Evolutionary conservation across 345 rosid genomes (phyloP), one percentile per base, ranked within the genome.

Genomic region (Isatis tinctoria): DNA sequence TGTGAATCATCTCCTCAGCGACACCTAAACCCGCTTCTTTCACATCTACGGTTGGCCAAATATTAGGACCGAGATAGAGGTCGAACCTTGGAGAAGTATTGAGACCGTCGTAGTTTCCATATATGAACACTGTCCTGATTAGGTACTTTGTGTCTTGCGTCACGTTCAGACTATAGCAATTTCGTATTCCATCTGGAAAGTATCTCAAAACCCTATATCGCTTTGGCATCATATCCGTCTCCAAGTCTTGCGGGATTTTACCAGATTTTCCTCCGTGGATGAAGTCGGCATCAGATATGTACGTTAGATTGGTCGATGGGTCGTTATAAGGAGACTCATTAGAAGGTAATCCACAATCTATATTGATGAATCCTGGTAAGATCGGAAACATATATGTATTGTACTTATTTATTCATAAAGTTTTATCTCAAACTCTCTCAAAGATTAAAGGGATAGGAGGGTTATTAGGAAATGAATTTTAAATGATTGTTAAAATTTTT

Each of bases 21-120:
- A 16, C 14, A 0, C 1, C 2, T 13, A 1, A 27, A 52, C 47
- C 81, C 11, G 74, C 27, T 2, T 4, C 30, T 18, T 7, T 8
- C 0, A 83, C 12, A 32, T 27, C 67, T 22, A 84, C 28, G 0
- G 81, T 45, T 16, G 0, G 37, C 89, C 87, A 87, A 11, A 51
- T 52, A 33, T 85, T 83, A 6, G 80, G 81, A 33, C 86, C 92
- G 0, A 86, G 43, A 67, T 80, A 48, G 1, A 87, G 36, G 39
- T 84, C 87, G 1, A 84, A 86, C 16, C 33, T 26, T 24, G 84
- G 86, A 2, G 37, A 0, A 18, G 3, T 32, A 18, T 71, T 49
- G 32, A 41, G 64, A 10, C 45, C 73, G 58, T 85, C 88, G 53
- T 83, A 85, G 36, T 83, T 83, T 41, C 85, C 88, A 20, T 81